Evolutionary conservation across 208 protist genomes (phyloP).

Genomic region (Trypanosoma theileri): DNA sequence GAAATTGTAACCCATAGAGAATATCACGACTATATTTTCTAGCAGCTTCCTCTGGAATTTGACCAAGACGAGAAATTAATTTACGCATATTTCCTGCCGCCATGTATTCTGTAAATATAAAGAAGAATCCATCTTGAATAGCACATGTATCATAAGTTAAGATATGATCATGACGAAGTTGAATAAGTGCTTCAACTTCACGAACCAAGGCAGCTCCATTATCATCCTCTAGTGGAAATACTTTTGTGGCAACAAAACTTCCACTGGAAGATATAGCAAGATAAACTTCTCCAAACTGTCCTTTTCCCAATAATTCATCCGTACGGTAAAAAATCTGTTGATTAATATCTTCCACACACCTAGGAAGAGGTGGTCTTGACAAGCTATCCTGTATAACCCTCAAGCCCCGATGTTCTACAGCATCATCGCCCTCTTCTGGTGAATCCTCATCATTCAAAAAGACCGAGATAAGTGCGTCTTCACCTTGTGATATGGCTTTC

Average conservation of each 20-base stretch:
- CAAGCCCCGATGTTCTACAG: not conserved
- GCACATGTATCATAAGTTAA: constrained; percentile 44
- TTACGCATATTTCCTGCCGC: constrained; percentile 39
- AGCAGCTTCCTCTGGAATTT: constrained; percentile 26
- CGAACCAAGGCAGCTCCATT: constrained; percentile 19
- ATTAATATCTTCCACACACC: constrained; percentile 34
- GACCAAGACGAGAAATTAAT: constrained; percentile 40
- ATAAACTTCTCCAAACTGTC: constrained; percentile 38
- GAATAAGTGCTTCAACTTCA: constrained; percentile 45
- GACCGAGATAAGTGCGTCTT: constrained; percentile 9
- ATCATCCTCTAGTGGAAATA: constrained; percentile 20
- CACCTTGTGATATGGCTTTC: constrained; percentile 4
- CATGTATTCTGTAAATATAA: constrained; percentile 69
- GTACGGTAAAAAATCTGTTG: constrained; percentile 54
- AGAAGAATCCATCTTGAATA: constrained; percentile 22
- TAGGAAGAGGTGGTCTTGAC: not conserved
- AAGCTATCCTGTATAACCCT: not conserved
- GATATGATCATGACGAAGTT: constrained; percentile 50
- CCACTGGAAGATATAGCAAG: constrained; percentile 25
- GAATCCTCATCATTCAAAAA: not conserved
- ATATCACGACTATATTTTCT: constrained; percentile 33
- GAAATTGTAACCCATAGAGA: constrained; percentile 32
- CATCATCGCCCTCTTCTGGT: not conserved
- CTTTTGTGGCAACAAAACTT: constrained; percentile 24
- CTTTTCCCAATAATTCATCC: constrained; percentile 45